Evolutionary conservation across 2,329 filamentous ascomycete genomes (phyloP), one percentile per base, ranked within the genome.

Genomic region (Chrysoporthe cubensis): DNA sequence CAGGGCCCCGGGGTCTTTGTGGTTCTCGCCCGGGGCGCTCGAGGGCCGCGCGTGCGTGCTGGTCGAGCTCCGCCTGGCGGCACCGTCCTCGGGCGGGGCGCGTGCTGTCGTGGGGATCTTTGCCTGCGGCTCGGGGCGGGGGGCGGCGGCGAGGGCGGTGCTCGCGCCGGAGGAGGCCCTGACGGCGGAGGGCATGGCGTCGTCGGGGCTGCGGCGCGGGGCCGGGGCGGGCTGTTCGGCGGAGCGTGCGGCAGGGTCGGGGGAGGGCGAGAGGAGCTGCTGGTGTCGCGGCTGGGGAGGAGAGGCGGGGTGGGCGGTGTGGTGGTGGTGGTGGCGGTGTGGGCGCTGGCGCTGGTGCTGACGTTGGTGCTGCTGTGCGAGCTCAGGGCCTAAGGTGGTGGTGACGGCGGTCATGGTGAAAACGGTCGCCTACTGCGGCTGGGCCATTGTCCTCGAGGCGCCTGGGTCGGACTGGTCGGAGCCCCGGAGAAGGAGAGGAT

Each of bases 1-100:
- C 59, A 65, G 60, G 14, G 61, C 65, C 14, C 11, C 63, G 34
- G 26, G 56, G 59, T 66, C 67, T 32, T 70, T 72, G 26, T 76
- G 74, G 57, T 82, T 81, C 66, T 79, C 79, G 21, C 79, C 81
- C 0, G 83, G 82, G 5, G 81, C 83, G 68, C 79, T 85, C 7
- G 80, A 81, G 32, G 82, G 82, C 16, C 83, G 81, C 65, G 74
- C 77, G 64, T 80, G 63, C 21, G 42, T 61, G 44, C 54, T 68
- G 1, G 59, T 62, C n/a, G 68, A 68, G 48, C 60, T 65, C 52
- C 59, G 68, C 46, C 68, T 32, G 66, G 50, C 11, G 66, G 62
- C 48, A 60, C 66, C 50, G 66, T 69, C 67, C 60, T 70, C 66
- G 50, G 40, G 62, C 62, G 69, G 69, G 34, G 62, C 62, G 46